These are phyloP conservation scores for Mrakiaceae sp. DNA, from an alignment of 1,284 basidiomycete genomes.

Conservation along the genomic window DNA sequence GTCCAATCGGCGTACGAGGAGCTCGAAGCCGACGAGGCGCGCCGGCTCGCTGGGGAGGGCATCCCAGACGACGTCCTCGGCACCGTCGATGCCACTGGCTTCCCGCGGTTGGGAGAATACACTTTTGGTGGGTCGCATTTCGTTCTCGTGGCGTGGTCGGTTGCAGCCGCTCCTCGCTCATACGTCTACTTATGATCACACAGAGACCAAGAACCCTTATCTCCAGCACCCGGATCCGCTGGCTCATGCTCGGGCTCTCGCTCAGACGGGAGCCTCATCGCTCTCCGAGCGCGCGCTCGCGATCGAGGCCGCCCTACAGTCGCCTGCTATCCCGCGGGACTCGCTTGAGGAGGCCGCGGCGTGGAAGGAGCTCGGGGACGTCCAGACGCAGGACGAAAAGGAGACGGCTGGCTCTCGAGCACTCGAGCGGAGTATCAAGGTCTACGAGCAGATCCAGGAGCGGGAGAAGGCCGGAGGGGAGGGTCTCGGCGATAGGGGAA, in stretches of 20 bases:
- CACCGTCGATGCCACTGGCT: slow-evolving; percentile 55
- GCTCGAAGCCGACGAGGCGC: slow-evolving; percentile 32
- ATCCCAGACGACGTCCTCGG: slow-evolving; percentile 27
- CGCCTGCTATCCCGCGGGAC: slow-evolving; percentile 45
- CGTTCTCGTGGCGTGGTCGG: neutral
- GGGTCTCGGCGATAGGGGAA: slow-evolving; percentile 50
- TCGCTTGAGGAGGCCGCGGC: slow-evolving; percentile 74
- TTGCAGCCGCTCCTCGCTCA: too few relatives aligned
- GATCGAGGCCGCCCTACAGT: slow-evolving; percentile 55
- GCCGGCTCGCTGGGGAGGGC: slow-evolving; percentile 44
- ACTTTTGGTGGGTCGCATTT: slow-evolving; percentile 50
- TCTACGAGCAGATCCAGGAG: slow-evolving; percentile 53
- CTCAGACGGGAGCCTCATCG: slow-evolving; percentile 42
- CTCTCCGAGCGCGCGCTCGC: slow-evolving; percentile 29
- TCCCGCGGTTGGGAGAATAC: slow-evolving; percentile 58
- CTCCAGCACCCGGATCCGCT: slow-evolving; percentile 42
- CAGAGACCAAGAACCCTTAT: slow-evolving; percentile 60
- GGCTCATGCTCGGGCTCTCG: slow-evolving; percentile 27
- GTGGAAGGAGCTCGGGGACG: slow-evolving; percentile 88
- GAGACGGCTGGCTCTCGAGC: slow-evolving; percentile 44
- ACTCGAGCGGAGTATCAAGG: slow-evolving; percentile 59
- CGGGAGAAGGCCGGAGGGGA: slow-evolving; percentile 20
- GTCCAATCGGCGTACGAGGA: slow-evolving; percentile 32
- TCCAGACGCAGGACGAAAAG: slow-evolving; percentile 88
- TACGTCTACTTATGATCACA: neutral